These are phyloP conservation scores for Suaeda aralocaspica DNA, from an alignment of 148 eudicot species.

Conservation along the genomic window DNA sequence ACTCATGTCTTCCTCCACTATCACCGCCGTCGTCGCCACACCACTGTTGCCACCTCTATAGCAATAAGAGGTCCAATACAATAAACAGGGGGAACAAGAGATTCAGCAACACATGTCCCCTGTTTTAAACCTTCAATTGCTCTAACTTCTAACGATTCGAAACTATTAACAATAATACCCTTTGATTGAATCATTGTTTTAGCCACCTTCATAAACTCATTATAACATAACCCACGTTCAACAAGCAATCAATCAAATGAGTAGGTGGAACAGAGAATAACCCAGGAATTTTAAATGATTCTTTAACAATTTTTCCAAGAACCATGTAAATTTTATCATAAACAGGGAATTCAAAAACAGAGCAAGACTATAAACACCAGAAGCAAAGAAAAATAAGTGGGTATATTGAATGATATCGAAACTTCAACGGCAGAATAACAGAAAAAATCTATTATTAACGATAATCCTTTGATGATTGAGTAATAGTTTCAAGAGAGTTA, in stretches of 20 bases:
- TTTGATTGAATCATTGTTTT: constrained; percentile 17
- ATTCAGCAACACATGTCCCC: constrained; percentile 27
- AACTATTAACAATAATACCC: constrained; percentile 39
- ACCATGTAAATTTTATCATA: constrained; percentile 24
- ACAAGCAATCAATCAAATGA: constrained; percentile 31
- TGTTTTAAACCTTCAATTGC: constrained; percentile 26
- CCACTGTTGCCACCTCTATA: neutral
- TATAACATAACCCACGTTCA: constrained; percentile 19
- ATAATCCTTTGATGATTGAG: constrained; percentile 4
- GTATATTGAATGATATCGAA: constrained; percentile 26
- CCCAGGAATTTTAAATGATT: constrained; percentile 34
- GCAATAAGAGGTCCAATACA: constrained; percentile 44
- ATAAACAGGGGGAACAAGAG: constrained; percentile 34
- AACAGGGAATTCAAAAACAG: constrained; percentile 25
- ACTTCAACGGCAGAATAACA: constrained; percentile 32
- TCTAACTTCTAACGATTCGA: constrained; percentile 32
- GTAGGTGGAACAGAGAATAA: constrained; percentile 40
- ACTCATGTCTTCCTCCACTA: constrained; percentile 24
- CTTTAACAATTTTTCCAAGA: constrained; percentile 31
- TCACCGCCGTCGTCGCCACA: neutral
- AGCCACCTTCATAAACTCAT: constrained; percentile 17
- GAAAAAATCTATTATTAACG: constrained; percentile 45
- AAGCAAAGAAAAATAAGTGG: constrained; percentile 42
- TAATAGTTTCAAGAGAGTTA: constrained; percentile 26
- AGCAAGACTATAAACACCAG: constrained; percentile 28